phyloP scores from a whole-genome alignment of 1,139 yeast genomes.

The Saccharomyces uvarum region DNA sequence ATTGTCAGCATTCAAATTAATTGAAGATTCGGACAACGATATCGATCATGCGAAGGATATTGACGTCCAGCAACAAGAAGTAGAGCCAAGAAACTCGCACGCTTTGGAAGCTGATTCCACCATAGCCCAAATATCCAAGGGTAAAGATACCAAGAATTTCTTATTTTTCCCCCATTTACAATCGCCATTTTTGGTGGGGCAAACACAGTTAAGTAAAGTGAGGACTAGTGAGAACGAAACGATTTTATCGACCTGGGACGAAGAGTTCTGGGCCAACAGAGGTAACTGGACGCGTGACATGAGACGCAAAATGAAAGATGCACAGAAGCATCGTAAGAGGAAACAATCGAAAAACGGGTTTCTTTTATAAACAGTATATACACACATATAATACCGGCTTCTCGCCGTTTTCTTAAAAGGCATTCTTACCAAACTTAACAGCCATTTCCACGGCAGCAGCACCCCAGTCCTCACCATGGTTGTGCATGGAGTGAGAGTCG shows the following conservation, averaged over 20 bases:
- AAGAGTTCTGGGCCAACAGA: conserved; percentile 76
- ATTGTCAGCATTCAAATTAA: conserved; percentile 27
- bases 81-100: conserved; percentile 12
- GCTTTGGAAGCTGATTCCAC: background rate
- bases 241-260: conserved; percentile 52
- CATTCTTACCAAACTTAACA: conserved; percentile 37
- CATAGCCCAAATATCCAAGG: conserved; percentile 5
- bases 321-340: conserved; percentile 50
- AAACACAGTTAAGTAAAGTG: conserved; percentile 64
- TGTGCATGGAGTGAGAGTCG: conserved; percentile 60
- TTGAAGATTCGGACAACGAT: conserved; percentile 34
- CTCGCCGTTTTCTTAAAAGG: conserved; percentile 5
- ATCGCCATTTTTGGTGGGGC: conserved; percentile 81
- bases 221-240: conserved; percentile 35
- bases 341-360: conserved; percentile 29
- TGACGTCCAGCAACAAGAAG: conserved; percentile 2
- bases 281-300: conserved; percentile 74
- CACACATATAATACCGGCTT: background rate
- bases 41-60: conserved; percentile 31
- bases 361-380: conserved; percentile 6
- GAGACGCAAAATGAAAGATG: conserved; percentile 70
- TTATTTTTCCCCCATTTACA: conserved; percentile 76
- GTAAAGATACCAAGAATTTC: conserved; percentile 17
- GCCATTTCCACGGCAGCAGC: conserved; percentile 99
- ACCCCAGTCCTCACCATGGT: conserved; percentile 98